Percentiles rank a stretch among this genome's conserved stretches.
Evolutionary conservation across 805 yeast species (phyloP).

Genomic region (Spencermartinsiella europaea): DNA sequence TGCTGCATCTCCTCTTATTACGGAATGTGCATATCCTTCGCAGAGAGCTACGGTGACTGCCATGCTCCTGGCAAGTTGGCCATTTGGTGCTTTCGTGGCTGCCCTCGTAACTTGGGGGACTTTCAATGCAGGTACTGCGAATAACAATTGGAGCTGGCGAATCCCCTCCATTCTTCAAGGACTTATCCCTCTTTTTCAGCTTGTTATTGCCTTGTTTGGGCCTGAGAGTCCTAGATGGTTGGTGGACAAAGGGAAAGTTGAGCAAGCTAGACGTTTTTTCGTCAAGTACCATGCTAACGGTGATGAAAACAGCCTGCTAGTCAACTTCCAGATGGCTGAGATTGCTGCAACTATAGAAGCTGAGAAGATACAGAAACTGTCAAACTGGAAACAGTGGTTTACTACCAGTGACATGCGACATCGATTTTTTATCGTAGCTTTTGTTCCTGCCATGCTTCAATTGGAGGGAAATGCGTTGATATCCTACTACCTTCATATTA

Average conservation of each 20-base stretch:
- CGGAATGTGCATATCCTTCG: conserved; percentile 62
- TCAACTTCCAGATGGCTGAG: conserved; percentile 27
- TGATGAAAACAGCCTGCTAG: conserved; percentile 10
- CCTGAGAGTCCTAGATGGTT: conserved; percentile 87
- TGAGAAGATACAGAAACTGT: conserved; percentile 17
- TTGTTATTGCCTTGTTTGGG: conserved; percentile 42
- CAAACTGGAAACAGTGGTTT: conserved; percentile 19
- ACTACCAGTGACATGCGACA: conserved; percentile 10
- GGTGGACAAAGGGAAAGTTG: conserved; percentile 57
- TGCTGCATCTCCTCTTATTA: conserved; percentile 67
- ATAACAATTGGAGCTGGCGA: conserved; percentile 51
- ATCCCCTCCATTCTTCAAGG: conserved; percentile 69
- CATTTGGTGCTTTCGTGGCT: conserved; percentile 67
- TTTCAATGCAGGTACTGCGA: conserved; percentile 32
- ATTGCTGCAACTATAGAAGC: conserved; percentile 19
- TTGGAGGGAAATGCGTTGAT: conserved; percentile 18
- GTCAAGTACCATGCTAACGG: conserved; percentile 17
- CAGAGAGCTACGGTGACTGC: conserved; percentile 60
- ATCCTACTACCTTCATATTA: conserved; percentile 44
- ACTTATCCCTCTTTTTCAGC: conserved; percentile 55
- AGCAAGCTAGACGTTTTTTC: conserved; percentile 35
- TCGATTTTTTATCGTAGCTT: conserved; percentile 8
- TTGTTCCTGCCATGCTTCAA: conserved; percentile 15
- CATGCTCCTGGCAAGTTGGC: conserved; percentile 63
- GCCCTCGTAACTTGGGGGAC: conserved; percentile 72